Percentiles rank a stretch among this genome's conserved stretches.
phyloP scores from a whole-genome alignment of 1,284 basidiomycete species.

The Earliella scabrosa region DNA sequence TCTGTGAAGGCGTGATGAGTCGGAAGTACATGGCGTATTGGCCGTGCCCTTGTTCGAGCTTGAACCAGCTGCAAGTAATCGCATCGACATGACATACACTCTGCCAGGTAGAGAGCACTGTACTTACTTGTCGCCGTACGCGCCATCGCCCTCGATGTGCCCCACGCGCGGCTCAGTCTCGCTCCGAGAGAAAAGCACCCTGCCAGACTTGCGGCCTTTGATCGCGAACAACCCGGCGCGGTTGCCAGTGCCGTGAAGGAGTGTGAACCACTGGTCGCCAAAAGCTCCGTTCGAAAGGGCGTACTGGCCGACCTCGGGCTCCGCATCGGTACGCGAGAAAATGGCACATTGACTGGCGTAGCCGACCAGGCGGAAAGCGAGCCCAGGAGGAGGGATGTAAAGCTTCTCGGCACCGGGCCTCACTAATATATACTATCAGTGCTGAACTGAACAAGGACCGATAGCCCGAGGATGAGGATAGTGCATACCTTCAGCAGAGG shows the following conservation, averaged over 20 bases:
- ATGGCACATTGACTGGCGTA: conserved; percentile 10
- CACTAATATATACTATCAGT: too few relatives aligned
- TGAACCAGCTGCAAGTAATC: conserved; percentile 5
- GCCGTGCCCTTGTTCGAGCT: conserved; percentile 1
- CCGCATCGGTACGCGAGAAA: conserved; percentile 7
- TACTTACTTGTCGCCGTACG: conserved; percentile 7
- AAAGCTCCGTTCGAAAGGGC: not conserved
- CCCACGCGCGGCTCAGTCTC: not conserved
- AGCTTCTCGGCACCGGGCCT: too few relatives aligned
- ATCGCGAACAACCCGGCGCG: conserved; percentile 6
- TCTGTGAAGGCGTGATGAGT: not conserved
- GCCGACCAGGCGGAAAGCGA: conserved; percentile 13
- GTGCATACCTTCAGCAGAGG: too few relatives aligned
- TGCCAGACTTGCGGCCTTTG: conserved; percentile 6
- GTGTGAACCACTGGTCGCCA: conserved; percentile 15
- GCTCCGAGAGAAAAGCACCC: conserved; percentile 8
- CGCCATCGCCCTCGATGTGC: conserved; percentile 5
- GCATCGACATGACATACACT: too few relatives aligned
- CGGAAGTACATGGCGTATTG: not conserved
- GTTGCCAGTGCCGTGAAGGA: conserved; percentile 9
- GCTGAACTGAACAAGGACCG: too few relatives aligned
- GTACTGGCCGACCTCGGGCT: conserved; percentile 8
- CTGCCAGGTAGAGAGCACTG: too few relatives aligned
- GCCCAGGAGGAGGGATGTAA: conserved; percentile 14
- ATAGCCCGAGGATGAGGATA: too few relatives aligned